phyloP scores from a whole-genome alignment of 176 grass and related monocot species.

The Themeda triandra region DNA sequence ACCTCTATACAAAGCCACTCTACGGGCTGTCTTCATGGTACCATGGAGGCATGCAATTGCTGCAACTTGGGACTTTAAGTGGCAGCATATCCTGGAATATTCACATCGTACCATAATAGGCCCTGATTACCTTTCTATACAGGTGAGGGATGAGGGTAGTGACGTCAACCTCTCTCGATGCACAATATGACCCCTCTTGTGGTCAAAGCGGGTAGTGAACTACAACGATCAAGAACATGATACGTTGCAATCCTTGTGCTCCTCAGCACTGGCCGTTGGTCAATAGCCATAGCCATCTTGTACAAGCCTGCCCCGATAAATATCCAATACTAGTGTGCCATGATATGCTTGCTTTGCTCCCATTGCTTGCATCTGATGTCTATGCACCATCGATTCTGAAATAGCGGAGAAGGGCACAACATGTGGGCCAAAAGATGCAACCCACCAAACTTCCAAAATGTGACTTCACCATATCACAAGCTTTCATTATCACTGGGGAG shows the following conservation, averaged over 20 bases:
- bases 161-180: slow-evolving; percentile 15
- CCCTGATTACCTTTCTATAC: slow-evolving; percentile 29
- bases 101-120: slow-evolving; percentile 52
- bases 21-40: slow-evolving; percentile 38
- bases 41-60: slow-evolving; percentile 30
- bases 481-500: slow-evolving; percentile 63
- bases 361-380: slow-evolving; percentile 32
- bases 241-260: slow-evolving; percentile 25
- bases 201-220: slow-evolving; percentile 26
- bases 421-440: slow-evolving; percentile 61
- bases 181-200: slow-evolving; percentile 29
- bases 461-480: slow-evolving; percentile 48
- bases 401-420: slow-evolving; percentile 53
- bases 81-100: slow-evolving; percentile 41
- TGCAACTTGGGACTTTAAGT: slow-evolving; percentile 3
- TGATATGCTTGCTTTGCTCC: slow-evolving; percentile 32
- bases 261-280: slow-evolving; percentile 33
- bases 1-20: slow-evolving; percentile 61
- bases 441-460: slow-evolving; percentile 52
- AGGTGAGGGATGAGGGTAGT: slow-evolving; percentile 37
- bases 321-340: slow-evolving; percentile 31
- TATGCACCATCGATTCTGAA: slow-evolving; percentile 30
- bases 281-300: slow-evolving; percentile 40
- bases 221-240: slow-evolving; percentile 40
- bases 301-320: slow-evolving; percentile 36